Evolutionary conservation across 306 rosid species (phyloP), one percentile per base, ranked within the genome.

Genomic region (Quercus suber): DNA sequence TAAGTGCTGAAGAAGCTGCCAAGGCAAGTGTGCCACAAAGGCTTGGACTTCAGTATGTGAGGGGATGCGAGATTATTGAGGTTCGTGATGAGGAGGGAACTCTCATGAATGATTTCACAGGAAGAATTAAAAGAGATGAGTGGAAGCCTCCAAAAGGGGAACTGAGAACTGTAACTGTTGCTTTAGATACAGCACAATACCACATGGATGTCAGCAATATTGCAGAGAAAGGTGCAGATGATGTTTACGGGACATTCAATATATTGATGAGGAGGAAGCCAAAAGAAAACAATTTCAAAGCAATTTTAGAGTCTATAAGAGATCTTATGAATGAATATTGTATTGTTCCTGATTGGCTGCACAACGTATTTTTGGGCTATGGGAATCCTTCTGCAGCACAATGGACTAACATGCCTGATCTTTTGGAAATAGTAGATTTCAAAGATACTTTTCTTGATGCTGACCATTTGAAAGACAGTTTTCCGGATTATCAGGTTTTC

Each of bases 141-240:
- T 91, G 98, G 97, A 95, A 95, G 87, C 99, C 99, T 61, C 98
- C 99, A 61, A 95, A 93, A 84, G 99, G 99, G 75, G 98, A 95
- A 69, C 68, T 93, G 79, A 93, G 99, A 91, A 95, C 99, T 77
- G 87, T 95, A 65, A 95, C 96, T 61, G 89, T 95, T 80, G 97
- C 99, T 81, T 89, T 95, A 80, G 99, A 95, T 88, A 90, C 98
- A 52, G 97, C 99, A n/a, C 99, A 95, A 55, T 95, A 95, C 86
- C 87, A 93, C 85, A 95, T 95, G 99, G 99, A 95, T 82, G 99
- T 93, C 75, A 89, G 78, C 82, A 89, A 88, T 80, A 95, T 90
- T 83, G 98, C 97, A 28, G 92, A 93, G 81, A 90, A 88, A 83
- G 98, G 98, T 51, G 72, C 84, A 75, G 99, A 93, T 30, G 98